A percentile compares a stretch with the other conserved stretches of the same genome.
Conservation (phyloP, 257 asterid genomes). For the Forsythia suspensa region DNA sequence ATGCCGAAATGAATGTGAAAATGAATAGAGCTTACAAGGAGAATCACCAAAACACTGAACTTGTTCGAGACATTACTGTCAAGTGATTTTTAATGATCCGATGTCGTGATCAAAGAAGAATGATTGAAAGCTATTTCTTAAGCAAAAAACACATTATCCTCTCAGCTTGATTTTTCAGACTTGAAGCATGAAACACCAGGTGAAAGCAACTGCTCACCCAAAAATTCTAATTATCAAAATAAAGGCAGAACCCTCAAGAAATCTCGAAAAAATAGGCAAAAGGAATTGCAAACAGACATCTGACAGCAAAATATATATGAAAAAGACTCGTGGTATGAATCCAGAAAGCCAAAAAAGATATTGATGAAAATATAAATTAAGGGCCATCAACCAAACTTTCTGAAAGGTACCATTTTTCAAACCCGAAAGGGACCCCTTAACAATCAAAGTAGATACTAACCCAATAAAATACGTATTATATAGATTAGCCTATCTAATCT, state of each 20-base stretch:
- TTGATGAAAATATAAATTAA: slow-evolving; percentile 6
- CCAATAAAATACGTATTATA: slow-evolving; percentile 18
- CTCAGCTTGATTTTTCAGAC: slow-evolving; percentile 29
- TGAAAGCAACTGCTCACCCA: slow-evolving; percentile 35
- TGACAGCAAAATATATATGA: slow-evolving; percentile 34
- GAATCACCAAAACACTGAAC: neutral
- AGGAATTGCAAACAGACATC: slow-evolving; percentile 27
- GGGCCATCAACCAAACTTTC: slow-evolving; percentile 41
- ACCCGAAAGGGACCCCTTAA: slow-evolving; percentile 54
- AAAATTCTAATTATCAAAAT: slow-evolving; percentile 21
- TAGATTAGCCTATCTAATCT: slow-evolving; percentile 13
- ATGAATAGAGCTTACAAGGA: slow-evolving; percentile 1
- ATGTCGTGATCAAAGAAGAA: slow-evolving; percentile 28
- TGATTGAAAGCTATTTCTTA: slow-evolving; percentile 27
- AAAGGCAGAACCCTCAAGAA: slow-evolving; percentile 30
- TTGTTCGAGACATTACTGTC: slow-evolving; percentile 7
- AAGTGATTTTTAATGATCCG: slow-evolving; percentile 15
- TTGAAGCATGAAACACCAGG: slow-evolving; percentile 29
- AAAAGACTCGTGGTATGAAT: slow-evolving; percentile 27
- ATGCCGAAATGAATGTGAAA: slow-evolving; percentile 9
- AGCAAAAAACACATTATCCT: slow-evolving; percentile 32
- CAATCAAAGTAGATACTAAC: slow-evolving; percentile 32
- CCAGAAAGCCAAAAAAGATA: slow-evolving; percentile 13
- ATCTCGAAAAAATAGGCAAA: slow-evolving; percentile 17
- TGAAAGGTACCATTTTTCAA: slow-evolving; percentile 55